Conservation (phyloP, 805 yeast species). For the Suhomyces sp. region DNA sequence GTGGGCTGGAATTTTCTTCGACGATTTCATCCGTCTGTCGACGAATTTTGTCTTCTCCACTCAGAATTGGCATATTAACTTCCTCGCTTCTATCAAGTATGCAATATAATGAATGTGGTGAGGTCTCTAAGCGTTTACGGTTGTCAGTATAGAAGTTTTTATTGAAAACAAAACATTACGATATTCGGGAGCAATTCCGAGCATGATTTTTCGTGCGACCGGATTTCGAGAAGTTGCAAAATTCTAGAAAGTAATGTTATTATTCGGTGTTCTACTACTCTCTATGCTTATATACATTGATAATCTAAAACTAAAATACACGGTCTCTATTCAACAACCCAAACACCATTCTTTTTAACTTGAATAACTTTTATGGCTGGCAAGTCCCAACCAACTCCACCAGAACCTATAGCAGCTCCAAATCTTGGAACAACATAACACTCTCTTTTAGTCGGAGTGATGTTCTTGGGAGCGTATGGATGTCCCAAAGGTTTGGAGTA, state of each 20-base stretch:
- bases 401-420: slow-evolving; percentile 80
- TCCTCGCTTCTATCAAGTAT: neutral
- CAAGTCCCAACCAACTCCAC: slow-evolving; percentile 89
- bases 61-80: neutral
- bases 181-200: neutral
- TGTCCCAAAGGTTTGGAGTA: slow-evolving; percentile 91
- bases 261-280: neutral
- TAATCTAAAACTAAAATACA: neutral
- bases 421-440: slow-evolving; percentile 89
- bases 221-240: neutral
- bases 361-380: slow-evolving; percentile 76
- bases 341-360: slow-evolving; percentile 59
- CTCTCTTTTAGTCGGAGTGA: slow-evolving; percentile 67
- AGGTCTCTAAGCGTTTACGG: neutral
- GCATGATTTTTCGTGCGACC: neutral
- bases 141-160: neutral
- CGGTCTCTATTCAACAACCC: slow-evolving; percentile 45
- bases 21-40: slow-evolving; percentile 1
- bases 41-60: neutral
- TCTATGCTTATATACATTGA: neutral
- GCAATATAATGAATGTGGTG: neutral
- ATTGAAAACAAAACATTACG: neutral
- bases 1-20: slow-evolving; percentile 11
- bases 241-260: neutral
- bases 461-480: slow-evolving; percentile 76